Conservation (phyloP, 164 flowering plant genomes). For the Magnolia kwangsiensis region DNA sequence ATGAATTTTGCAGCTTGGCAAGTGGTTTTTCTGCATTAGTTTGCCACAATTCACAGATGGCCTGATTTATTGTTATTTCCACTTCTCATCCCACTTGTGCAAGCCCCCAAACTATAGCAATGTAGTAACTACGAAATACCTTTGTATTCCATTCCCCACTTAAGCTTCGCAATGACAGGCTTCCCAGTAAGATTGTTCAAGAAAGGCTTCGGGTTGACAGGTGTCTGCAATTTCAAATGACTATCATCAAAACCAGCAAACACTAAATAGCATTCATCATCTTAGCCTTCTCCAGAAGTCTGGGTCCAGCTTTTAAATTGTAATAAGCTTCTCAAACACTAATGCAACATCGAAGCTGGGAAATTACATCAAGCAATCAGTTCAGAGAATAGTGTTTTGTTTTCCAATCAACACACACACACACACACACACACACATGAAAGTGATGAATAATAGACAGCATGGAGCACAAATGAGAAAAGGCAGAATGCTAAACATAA, state of each 20-base stretch:
- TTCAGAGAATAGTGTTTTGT: neutral
- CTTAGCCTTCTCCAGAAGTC: no score
- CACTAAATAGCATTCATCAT: no score
- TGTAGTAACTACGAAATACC: slow-evolving; percentile 31
- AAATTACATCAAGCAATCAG: neutral
- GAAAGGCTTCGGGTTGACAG: slow-evolving; percentile 94
- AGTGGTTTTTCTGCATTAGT: no score
- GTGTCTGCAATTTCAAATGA: slow-evolving; percentile 51
- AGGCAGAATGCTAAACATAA: no score
- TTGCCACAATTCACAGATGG: no score
- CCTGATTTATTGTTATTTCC: no score
- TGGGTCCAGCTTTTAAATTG: neutral
- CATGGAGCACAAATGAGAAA: neutral
- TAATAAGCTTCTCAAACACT: neutral
- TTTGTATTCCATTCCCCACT: slow-evolving; percentile 99
- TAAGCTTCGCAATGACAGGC: slow-evolving; percentile 86
- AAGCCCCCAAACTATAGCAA: neutral
- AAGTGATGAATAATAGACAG: neutral
- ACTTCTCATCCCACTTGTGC: no score
- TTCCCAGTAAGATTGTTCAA: slow-evolving; percentile 95
- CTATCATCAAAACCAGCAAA: neutral
- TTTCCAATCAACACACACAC: neutral
- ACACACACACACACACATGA: neutral
- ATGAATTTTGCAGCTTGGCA: no score
- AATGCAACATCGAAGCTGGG: neutral